Conservation (phyloP, 192 early-diverging fungal species). For the Gryganskiella cystojenkinii region DNA sequence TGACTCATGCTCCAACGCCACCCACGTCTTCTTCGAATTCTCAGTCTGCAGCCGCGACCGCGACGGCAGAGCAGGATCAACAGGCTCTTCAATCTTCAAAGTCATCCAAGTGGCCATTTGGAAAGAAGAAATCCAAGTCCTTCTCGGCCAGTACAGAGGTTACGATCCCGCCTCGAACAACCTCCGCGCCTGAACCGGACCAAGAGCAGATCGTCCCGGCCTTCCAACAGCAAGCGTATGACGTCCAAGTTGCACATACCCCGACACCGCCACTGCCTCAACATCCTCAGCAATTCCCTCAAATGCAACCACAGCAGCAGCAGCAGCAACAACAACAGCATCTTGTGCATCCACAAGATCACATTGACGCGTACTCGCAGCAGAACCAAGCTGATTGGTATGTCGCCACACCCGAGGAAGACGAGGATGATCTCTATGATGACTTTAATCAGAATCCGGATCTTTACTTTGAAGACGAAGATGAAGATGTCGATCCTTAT, state of each 20-base stretch:
- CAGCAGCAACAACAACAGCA: slow-evolving; percentile 1
- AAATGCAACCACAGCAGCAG: not conserved
- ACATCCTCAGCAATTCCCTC: not conserved
- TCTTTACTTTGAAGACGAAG: slow-evolving; percentile 31
- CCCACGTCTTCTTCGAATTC: not conserved
- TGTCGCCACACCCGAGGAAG: not conserved
- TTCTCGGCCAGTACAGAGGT: slow-evolving; percentile 6
- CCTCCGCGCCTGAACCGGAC: too few relatives aligned
- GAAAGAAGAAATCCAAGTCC: slow-evolving; percentile 51
- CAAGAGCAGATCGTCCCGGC: too few relatives aligned
- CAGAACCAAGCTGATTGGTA: slow-evolving; percentile 31
- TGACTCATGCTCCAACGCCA: not conserved
- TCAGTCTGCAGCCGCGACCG: too few relatives aligned
- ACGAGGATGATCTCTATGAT: slow-evolving; percentile 15
- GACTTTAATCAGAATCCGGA: slow-evolving; percentile 6
- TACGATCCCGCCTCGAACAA: too few relatives aligned
- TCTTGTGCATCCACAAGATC: slow-evolving; percentile 4
- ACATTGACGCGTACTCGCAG: not conserved
- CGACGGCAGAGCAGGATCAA: too few relatives aligned
- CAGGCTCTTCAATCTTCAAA: slow-evolving; percentile 16
- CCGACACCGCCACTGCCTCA: too few relatives aligned
- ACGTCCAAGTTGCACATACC: too few relatives aligned
- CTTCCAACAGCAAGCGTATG: too few relatives aligned
- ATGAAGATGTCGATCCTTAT: slow-evolving; percentile 48
- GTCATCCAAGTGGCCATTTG: slow-evolving; percentile 42